Evolutionary conservation across 192 early-diverging fungal species (phyloP).

Genomic region (Geranomyces michiganensis): DNA sequence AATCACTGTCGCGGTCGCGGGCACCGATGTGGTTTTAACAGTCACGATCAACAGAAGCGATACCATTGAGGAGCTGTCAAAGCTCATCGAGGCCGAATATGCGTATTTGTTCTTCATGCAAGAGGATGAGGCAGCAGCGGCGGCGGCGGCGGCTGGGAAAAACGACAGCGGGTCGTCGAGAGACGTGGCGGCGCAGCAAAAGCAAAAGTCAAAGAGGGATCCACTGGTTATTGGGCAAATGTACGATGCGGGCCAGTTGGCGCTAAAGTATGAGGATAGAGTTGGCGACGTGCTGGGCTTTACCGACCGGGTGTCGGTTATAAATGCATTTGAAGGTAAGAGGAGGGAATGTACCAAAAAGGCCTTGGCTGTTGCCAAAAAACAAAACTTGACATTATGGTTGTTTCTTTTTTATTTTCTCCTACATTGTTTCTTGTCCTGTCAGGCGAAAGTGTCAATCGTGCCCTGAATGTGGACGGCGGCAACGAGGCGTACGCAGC

Average conservation of each 20-base stretch:
- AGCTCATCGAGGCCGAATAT: conserved; percentile 74
- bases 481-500: too few relatives aligned
- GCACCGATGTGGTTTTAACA: not conserved
- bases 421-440: not conserved
- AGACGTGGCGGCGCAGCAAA: conserved; percentile 32
- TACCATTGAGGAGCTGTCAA: conserved; percentile 65
- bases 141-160: too few relatives aligned
- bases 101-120: conserved; percentile 46
- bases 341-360: not conserved
- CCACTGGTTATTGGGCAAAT: conserved; percentile 45
- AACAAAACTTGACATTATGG: too few relatives aligned
- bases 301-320: conserved; percentile 38
- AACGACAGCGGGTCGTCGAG: too few relatives aligned
- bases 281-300: conserved; percentile 44
- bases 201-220: conserved; percentile 8
- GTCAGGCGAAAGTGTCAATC: conserved; percentile 26
- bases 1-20: conserved; percentile 41
- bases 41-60: conserved; percentile 50
- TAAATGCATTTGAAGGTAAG: conserved; percentile 40
- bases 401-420: not conserved
- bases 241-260: conserved; percentile 43
- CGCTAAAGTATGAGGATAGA: conserved; percentile 40
- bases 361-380: too few relatives aligned
- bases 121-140: conserved; percentile 18
- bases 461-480: not conserved